Conservation (phyloP, 2,329 filamentous ascomycete genomes). For the Colletotrichum simmondsii region DNA sequence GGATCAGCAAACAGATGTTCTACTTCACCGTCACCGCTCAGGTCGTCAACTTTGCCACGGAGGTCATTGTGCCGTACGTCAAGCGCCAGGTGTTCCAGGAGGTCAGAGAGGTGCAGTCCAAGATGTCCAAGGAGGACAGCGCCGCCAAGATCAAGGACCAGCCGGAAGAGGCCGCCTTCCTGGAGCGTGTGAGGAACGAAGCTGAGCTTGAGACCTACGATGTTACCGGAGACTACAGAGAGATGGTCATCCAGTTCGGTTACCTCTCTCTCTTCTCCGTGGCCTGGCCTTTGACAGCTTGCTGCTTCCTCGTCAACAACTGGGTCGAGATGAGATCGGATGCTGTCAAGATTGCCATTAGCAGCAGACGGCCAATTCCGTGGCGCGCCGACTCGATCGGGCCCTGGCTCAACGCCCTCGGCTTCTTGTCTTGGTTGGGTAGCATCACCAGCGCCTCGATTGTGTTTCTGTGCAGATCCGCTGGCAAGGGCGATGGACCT, state of each 20-base stretch:
- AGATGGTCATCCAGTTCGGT: constrained; percentile 90
- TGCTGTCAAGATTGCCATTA: constrained; percentile 91
- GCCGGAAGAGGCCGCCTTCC: constrained; percentile 82
- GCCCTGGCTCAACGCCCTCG: constrained; percentile 87
- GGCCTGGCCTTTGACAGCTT: constrained; percentile 91
- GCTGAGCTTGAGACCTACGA: constrained; percentile 87
- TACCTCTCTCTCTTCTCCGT: constrained; percentile 93
- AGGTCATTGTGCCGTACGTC: constrained; percentile 85
- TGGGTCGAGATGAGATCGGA: constrained; percentile 96
- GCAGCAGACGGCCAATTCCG: constrained; percentile 89
- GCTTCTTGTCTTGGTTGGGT: constrained; percentile 93
- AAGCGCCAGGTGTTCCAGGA: constrained; percentile 84
- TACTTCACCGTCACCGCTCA: constrained; percentile 97
- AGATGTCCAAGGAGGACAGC: constrained; percentile 64
- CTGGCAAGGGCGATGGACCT: constrained; percentile 72
- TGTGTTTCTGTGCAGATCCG: constrained; percentile 92
- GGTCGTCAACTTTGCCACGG: constrained; percentile 86
- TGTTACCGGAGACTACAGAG: constrained; percentile 88
- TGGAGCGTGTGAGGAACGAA: constrained; percentile 84
- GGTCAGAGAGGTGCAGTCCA: constrained; percentile 79
- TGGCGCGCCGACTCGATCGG: constrained; percentile 94
- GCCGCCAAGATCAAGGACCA: constrained; percentile 67
- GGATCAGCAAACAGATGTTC: constrained; percentile 91
- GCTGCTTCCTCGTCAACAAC: constrained; percentile 93
- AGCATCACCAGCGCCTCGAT: constrained; percentile 88